A percentile compares a stretch with the other conserved stretches of the same genome.
Conservation (phyloP, 176 grass and related monocot genomes). For the Oryza coarctata region DNA sequence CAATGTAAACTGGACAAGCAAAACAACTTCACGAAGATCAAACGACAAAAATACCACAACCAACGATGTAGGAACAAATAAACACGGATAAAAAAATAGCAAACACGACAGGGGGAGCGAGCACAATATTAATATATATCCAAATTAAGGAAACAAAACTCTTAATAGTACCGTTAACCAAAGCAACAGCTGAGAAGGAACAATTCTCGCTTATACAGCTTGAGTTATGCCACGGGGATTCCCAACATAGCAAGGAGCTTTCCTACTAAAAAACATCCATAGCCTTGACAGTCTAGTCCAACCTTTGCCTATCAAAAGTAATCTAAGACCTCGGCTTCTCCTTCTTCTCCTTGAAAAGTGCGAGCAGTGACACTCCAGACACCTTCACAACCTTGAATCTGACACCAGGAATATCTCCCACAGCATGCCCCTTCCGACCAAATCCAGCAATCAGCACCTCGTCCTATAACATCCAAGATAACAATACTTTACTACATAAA, state of each 20-base stretch:
- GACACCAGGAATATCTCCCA: slow-evolving; percentile 69
- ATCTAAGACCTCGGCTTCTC: slow-evolving; percentile 57
- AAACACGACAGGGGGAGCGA: not conserved
- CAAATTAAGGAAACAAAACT: slow-evolving; percentile 25
- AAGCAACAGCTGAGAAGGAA: slow-evolving; percentile 27
- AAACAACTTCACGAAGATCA: not conserved
- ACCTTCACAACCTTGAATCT: slow-evolving; percentile 83
- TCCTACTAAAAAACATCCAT: slow-evolving; percentile 8
- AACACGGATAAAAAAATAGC: not conserved
- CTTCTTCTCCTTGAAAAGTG: slow-evolving; percentile 63
- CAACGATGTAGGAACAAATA: not conserved
- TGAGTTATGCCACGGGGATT: not conserved
- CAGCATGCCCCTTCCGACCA: slow-evolving; percentile 52
- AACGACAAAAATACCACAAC: not conserved
- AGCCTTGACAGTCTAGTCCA: slow-evolving; percentile 22
- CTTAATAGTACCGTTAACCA: slow-evolving; percentile 18
- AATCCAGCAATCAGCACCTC: slow-evolving; percentile 70
- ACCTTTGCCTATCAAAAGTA: slow-evolving; percentile 16
- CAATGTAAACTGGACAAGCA: not conserved
- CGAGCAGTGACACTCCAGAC: slow-evolving; percentile 57
- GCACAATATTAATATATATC: slow-evolving; percentile 25
- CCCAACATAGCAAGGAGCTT: slow-evolving; percentile 7
- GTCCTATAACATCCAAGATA: slow-evolving; percentile 40
- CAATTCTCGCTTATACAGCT: slow-evolving; percentile 21
- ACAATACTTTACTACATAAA: not conserved